A percentile compares a stretch with the other conserved stretches of the same genome.
Conservation (phyloP, 2,329 filamentous ascomycete genomes). For the Dothistroma septosporum region DNA sequence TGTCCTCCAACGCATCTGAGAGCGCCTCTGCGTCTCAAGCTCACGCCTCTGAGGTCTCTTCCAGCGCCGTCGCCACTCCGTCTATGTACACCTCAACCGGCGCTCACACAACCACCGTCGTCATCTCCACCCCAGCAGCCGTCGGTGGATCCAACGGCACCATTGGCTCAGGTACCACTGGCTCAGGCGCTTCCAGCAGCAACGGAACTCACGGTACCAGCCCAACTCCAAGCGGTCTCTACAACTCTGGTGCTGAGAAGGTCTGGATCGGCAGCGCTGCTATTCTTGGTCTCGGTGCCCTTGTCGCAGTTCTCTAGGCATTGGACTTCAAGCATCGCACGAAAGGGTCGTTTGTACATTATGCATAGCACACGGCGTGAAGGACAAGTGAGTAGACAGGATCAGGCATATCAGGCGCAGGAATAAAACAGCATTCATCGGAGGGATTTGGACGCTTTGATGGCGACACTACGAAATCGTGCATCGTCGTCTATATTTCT, state of each 20-base stretch:
- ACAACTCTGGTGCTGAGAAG: conserved; percentile 44
- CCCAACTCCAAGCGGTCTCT: conserved; percentile 1
- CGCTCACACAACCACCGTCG: not conserved
- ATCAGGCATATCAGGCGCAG: not conserved
- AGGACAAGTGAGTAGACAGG: not conserved
- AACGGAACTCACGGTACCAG: conserved; percentile 5
- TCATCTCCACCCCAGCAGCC: not conserved
- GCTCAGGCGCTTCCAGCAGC: not conserved
- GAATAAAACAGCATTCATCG: not conserved
- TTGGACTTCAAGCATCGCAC: conserved; percentile 1
- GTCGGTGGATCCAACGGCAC: not conserved
- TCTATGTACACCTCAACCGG: not conserved
- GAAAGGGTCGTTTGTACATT: not conserved
- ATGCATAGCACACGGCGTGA: not conserved
- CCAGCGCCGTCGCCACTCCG: not conserved
- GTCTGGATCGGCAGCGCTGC: conserved; percentile 45
- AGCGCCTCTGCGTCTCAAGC: not conserved
- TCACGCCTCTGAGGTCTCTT: not conserved
- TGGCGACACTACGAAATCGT: not conserved
- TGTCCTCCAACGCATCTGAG: not conserved
- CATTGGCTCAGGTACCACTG: not conserved
- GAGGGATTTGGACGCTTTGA: not conserved
- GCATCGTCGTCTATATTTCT: not conserved
- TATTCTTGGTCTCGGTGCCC: conserved; percentile 32
- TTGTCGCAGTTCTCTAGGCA: conserved; percentile 18